Conservation (phyloP, 352 stramenopile genomes). For the Phytophthora tubulina region DNA sequence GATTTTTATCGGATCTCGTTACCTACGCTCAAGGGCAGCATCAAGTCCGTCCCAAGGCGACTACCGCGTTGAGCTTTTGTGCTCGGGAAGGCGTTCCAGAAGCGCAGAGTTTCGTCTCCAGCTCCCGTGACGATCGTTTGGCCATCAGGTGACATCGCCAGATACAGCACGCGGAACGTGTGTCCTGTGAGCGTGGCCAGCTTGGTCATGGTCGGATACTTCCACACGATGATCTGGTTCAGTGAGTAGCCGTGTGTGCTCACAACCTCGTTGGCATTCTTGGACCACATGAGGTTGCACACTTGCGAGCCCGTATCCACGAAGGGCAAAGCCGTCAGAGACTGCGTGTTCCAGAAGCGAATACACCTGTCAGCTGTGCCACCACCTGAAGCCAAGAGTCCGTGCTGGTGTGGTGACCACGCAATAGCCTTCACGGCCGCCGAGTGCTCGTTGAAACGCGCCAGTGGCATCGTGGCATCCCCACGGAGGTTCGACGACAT, state of each 20-base stretch:
- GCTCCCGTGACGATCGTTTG: conserved; percentile 98
- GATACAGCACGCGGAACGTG: conserved; percentile 96
- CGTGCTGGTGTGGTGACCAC: conserved; percentile 97
- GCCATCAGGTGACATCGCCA: conserved; percentile 97
- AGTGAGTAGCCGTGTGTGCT: conserved; percentile 99
- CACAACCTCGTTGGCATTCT: conserved; percentile 98
- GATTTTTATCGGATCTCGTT: conserved; percentile 69
- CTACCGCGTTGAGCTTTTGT: conserved; percentile 60
- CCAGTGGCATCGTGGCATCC: conserved; percentile 71
- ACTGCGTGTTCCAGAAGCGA: conserved; percentile 98
- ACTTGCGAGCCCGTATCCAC: conserved; percentile 97
- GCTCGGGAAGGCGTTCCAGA: conserved; percentile 98
- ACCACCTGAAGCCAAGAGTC: conserved; percentile 95
- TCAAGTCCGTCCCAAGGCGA: conserved; percentile 61
- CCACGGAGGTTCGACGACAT: conserved; percentile 44
- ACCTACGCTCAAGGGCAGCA: conserved; percentile 65
- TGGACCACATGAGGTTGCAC: conserved; percentile 98
- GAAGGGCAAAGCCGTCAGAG: conserved; percentile 86
- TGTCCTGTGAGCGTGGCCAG: conserved; percentile 97
- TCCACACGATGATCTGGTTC: conserved; percentile 98
- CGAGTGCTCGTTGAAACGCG: conserved; percentile 95
- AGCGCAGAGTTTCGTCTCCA: conserved; percentile 97
- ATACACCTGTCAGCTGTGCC: conserved; percentile 98
- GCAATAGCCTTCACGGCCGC: conserved; percentile 98
- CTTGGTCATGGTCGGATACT: conserved; percentile 97